Conservation (phyloP, 2,329 filamentous ascomycete species). For the Monosporascus sp. region DNA sequence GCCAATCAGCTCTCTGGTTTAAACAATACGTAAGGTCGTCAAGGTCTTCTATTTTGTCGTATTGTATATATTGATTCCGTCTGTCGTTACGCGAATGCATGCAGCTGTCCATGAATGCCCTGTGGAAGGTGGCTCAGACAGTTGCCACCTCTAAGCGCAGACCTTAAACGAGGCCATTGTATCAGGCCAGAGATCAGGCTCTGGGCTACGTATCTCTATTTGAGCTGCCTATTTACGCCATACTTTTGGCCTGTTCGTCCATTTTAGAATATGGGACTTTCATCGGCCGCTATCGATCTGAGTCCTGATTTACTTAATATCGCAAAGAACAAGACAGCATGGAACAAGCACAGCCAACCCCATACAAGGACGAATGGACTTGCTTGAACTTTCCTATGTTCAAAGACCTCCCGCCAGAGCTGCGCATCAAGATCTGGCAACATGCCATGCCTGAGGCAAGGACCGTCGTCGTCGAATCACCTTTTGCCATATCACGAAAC, state of each 20-base stretch:
- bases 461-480: conserved; percentile 23
- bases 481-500: conserved; percentile 7
- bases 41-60: neutral
- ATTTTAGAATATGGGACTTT: conserved; percentile 13
- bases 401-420: conserved; percentile 25
- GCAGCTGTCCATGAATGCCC: neutral
- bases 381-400: conserved; percentile 21
- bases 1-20: neutral
- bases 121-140: neutral
- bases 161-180: neutral
- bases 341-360: conserved; percentile 1
- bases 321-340: conserved; percentile 18
- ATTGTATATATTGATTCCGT: neutral
- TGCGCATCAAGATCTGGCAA: conserved; percentile 29
- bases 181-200: neutral
- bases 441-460: conserved; percentile 24
- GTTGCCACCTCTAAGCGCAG: neutral
- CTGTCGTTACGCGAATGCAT: neutral
- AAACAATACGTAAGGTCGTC: neutral
- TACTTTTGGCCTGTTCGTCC: conserved; percentile 12
- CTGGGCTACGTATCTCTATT: conserved; percentile 13
- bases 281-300: conserved; percentile 10
- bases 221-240: conserved; percentile 14
- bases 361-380: conserved; percentile 6
- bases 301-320: conserved; percentile 14